phyloP scores from a whole-genome alignment of 2,329 filamentous ascomycete species.

The Torrubiellomyces zombiae region DNA sequence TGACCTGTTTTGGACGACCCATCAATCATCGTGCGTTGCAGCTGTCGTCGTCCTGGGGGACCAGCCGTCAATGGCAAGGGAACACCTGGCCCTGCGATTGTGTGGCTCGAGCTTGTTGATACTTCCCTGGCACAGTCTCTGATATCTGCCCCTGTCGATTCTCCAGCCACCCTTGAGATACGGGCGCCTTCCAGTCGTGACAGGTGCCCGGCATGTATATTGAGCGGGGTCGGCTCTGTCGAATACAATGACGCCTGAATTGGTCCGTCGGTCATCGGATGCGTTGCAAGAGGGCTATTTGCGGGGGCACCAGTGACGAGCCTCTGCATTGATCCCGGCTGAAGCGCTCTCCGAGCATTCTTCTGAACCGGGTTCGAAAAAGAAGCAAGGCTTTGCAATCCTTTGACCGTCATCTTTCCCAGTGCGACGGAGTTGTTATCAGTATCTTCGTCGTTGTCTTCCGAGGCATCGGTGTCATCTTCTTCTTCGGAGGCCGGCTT shows the following conservation, averaged over 20 bases:
- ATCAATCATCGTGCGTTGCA: too few species aligned
- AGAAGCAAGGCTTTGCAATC: constrained; percentile 35
- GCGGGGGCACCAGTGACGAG: constrained; percentile 3
- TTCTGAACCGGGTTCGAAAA: constrained; percentile 39
- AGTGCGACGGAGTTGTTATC: constrained; percentile 15
- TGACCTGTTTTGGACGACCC: too few species aligned
- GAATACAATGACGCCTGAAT: too few species aligned
- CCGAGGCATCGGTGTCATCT: constrained; percentile 11
- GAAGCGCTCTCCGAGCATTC: constrained; percentile 29
- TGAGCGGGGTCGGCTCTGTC: too few species aligned
- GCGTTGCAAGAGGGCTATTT: too few species aligned
- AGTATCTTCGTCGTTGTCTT: constrained; percentile 12
- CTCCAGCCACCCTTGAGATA: too few species aligned
- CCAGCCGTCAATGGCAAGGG: constrained; percentile 37
- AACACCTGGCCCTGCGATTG: constrained; percentile 23
- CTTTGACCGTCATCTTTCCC: constrained; percentile 26
- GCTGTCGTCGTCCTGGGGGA: constrained; percentile 35
- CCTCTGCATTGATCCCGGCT: constrained; percentile 13
- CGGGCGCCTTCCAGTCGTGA: too few species aligned
- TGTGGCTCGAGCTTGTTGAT: constrained; percentile 1
- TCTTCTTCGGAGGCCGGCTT: constrained; percentile 3
- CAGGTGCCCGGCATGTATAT: too few species aligned
- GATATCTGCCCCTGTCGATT: too few species aligned
- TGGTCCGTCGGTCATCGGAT: too few species aligned
- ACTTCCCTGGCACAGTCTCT: too few species aligned